Conservation (phyloP, 768 basidiomycete genomes). For the Hericium rajendrae region DNA sequence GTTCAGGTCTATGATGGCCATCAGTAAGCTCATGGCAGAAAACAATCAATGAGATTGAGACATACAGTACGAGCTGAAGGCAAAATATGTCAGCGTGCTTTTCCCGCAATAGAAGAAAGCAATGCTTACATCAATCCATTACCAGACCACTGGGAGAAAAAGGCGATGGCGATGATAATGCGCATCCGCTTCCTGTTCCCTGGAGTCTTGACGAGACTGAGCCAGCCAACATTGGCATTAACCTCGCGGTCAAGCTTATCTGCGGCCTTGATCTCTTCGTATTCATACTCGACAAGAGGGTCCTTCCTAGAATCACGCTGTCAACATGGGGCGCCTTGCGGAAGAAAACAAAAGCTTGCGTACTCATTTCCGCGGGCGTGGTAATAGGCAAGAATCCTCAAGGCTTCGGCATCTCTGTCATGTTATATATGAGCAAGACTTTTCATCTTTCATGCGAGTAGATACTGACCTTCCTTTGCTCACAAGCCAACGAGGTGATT, state of each 20-base stretch:
- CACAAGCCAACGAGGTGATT: conserved; percentile 29
- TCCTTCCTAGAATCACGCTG: conserved; percentile 24
- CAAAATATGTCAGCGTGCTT: background rate
- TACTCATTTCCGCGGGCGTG: conserved; percentile 27
- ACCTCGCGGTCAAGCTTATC: conserved; percentile 20
- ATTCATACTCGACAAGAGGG: conserved; percentile 51
- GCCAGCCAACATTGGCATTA: conserved; percentile 15
- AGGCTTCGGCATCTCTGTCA: conserved; percentile 23
- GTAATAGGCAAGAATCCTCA: conserved; percentile 30
- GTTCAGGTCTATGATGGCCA: conserved; percentile 30
- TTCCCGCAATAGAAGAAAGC: background rate
- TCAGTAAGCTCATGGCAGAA: background rate
- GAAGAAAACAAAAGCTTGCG: background rate
- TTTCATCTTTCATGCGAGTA: background rate
- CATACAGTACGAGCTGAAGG: background rate
- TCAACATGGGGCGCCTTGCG: background rate
- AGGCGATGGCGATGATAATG: conserved; percentile 22
- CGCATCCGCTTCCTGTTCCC: conserved; percentile 25
- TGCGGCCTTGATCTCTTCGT: conserved; percentile 55
- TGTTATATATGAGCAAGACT: background rate
- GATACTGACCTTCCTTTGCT: conserved; percentile 24
- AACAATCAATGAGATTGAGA: background rate
- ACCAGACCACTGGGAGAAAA: conserved; percentile 25
- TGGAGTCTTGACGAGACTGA: conserved; percentile 21
- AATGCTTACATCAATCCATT: conserved; percentile 24